These are phyloP conservation scores for Heterobasidion annosum DNA, from an alignment of 1,284 basidiomycete genomes.

Conservation along the genomic window DNA sequence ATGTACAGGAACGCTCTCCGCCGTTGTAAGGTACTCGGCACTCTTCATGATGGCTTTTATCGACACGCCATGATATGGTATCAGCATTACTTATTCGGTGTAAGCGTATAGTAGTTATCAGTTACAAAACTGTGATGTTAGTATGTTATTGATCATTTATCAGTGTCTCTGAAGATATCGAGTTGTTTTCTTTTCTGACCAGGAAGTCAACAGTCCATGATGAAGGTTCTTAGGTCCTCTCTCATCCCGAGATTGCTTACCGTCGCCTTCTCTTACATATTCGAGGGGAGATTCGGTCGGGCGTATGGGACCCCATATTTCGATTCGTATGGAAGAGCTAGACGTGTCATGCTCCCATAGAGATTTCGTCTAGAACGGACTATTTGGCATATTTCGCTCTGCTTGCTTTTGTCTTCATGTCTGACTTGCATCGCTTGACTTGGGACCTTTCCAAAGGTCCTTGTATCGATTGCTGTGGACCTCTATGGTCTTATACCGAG, in stretches of 20 bases:
- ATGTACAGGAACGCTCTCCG: constrained; percentile 35
- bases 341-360: neutral
- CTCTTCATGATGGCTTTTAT: constrained; percentile 39
- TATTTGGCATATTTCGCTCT: too few species aligned
- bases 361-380: neutral
- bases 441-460: too few species aligned
- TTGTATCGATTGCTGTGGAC: too few species aligned
- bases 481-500: too few species aligned
- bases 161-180: neutral
- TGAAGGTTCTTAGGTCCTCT: constrained; percentile 12
- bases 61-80: constrained; percentile 36
- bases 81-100: constrained; percentile 52
- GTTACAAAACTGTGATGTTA: constrained; percentile 33
- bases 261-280: too few species aligned
- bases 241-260: neutral
- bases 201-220: neutral
- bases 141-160: constrained; percentile 22
- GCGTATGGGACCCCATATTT: neutral
- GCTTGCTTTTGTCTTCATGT: too few species aligned
- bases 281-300: constrained; percentile 5
- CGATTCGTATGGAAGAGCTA: neutral
- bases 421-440: too few species aligned
- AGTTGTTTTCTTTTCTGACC: neutral
- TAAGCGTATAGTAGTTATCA: constrained; percentile 30
- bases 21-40: constrained; percentile 33